Evolutionary conservation across 805 yeast genomes (phyloP).

Genomic region (Wickerhamomyces canadensis): DNA sequence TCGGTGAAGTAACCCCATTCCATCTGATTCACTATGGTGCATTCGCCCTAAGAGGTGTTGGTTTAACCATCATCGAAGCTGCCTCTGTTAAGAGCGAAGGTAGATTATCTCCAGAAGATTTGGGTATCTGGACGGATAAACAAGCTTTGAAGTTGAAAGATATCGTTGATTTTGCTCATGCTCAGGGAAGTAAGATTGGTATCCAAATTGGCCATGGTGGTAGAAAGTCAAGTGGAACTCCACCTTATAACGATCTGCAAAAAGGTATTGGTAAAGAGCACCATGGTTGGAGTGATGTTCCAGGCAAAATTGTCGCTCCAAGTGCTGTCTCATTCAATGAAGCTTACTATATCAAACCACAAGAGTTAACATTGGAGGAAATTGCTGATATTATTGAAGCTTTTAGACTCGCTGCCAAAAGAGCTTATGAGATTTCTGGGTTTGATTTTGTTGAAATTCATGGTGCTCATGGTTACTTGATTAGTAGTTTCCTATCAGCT

Average conservation of each 20-base stretch:
- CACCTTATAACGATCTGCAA: slow-evolving; percentile 27
- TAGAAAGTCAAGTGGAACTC: slow-evolving; percentile 37
- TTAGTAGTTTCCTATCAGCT: slow-evolving; percentile 50
- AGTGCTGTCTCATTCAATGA: slow-evolving; percentile 30
- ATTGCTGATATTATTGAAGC: slow-evolving; percentile 34
- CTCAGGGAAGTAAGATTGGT: slow-evolving; percentile 41
- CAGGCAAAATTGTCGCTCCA: slow-evolving; percentile 40
- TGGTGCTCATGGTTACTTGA: slow-evolving; percentile 61
- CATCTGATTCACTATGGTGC: slow-evolving; percentile 46
- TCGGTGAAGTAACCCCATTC: slow-evolving; percentile 39
- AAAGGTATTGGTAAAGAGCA: slow-evolving; percentile 26
- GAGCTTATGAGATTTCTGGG: slow-evolving; percentile 44
- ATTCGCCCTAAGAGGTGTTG: slow-evolving; percentile 43
- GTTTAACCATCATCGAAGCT: slow-evolving; percentile 43
- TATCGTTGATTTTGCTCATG: slow-evolving; percentile 41
- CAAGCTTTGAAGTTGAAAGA: slow-evolving; percentile 37
- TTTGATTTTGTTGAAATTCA: slow-evolving; percentile 61
- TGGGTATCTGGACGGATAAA: slow-evolving; percentile 46
- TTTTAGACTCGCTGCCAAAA: slow-evolving; percentile 42
- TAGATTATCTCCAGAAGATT: slow-evolving; percentile 37
- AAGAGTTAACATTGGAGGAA: slow-evolving; percentile 38
- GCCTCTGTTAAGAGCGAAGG: slow-evolving; percentile 36
- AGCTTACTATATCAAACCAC: slow-evolving; percentile 26
- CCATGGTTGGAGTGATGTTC: slow-evolving; percentile 35
- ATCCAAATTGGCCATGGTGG: slow-evolving; percentile 55